Base-by-base conservation (phyloP, 495 filamentous ascomycete genomes). In the Patellaria atrata region DNA sequence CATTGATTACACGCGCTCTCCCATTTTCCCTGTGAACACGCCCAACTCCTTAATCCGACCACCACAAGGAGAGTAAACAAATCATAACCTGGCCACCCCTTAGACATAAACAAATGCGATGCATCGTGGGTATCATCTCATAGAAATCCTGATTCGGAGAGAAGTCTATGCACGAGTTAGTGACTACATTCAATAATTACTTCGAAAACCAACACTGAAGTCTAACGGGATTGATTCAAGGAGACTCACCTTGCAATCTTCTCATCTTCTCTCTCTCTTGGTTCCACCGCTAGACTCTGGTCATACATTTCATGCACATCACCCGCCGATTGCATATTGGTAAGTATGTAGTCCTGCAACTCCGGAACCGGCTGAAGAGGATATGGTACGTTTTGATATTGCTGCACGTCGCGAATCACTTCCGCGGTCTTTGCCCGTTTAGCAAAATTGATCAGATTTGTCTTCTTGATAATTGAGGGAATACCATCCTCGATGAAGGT, bases 261-360 rank as follows among this genome's bases (percentile, higher is more conserved):
- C 60, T 97, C 89, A 55, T 97, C 89, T 58, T 96, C 89, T 44
- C 89, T 69, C 60, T 96, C 89, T 47, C 91, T 67, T 28, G 91
- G 89, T 57, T 97, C 89, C 33, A 97, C 77, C 42, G 72, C 66
- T 64, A 96, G 65, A 54, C 82, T 92, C 61, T 79, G 79, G 52
- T 96, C 83, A 59, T 94, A 97, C 91, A 96, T 94, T 64, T 96
- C 85, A 57, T 94, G 85, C 40, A 97, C 87, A 53, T 96, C 91
- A 27, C 81, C 79, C 1, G 89, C 89, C 7, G 73, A 73, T 60
- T 87, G 77, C 73, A 97, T 87, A 55, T 93, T 94, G 50, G 74
- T 81, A 38, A 94, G 64, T 37, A 97, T 94, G 60, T 94, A 96
- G 44, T 96, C 86, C 56, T 96, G 91, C 45, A 97, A 68, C 55